These are phyloP conservation scores for Fusarium incarnatum DNA, from an alignment of 2,329 filamentous ascomycete genomes.

Conservation along the genomic window DNA sequence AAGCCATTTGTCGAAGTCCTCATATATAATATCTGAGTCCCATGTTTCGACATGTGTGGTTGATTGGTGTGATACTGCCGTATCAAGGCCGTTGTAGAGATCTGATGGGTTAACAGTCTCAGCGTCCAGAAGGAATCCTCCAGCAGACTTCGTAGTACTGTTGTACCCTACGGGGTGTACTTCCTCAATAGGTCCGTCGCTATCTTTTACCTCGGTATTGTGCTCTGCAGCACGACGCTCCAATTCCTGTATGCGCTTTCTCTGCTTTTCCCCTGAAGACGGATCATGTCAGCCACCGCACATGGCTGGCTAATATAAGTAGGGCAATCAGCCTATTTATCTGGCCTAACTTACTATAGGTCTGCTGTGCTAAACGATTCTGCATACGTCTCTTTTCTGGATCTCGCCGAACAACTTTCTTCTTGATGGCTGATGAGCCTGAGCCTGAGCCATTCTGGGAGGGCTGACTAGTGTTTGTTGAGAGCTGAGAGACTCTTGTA, in stretches of 20 bases:
- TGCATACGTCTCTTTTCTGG: constrained; percentile 45
- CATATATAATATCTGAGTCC: constrained; percentile 6
- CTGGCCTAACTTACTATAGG: constrained; percentile 53
- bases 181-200: not conserved
- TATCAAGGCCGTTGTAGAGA: constrained; percentile 19
- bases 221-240: constrained; percentile 39
- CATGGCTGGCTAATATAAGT: constrained; percentile 5
- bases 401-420: constrained; percentile 37
- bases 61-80: constrained; percentile 6
- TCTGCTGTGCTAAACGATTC: constrained; percentile 62
- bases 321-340: too few relatives aligned
- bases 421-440: constrained; percentile 15
- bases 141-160: not conserved
- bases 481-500: not conserved
- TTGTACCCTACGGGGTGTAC: not conserved
- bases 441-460: constrained; percentile 3
- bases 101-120: constrained; percentile 36
- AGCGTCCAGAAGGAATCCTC: not conserved
- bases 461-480: not conserved
- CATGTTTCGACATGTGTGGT: constrained; percentile 8
- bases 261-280: constrained; percentile 46
- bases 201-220: not conserved
- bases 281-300: constrained; percentile 42
- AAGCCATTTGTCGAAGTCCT: constrained; percentile 37
- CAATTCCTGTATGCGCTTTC: constrained; percentile 44